Conservation (phyloP, 495 filamentous ascomycete genomes). For the Aspergillus bertholletiae region DNA sequence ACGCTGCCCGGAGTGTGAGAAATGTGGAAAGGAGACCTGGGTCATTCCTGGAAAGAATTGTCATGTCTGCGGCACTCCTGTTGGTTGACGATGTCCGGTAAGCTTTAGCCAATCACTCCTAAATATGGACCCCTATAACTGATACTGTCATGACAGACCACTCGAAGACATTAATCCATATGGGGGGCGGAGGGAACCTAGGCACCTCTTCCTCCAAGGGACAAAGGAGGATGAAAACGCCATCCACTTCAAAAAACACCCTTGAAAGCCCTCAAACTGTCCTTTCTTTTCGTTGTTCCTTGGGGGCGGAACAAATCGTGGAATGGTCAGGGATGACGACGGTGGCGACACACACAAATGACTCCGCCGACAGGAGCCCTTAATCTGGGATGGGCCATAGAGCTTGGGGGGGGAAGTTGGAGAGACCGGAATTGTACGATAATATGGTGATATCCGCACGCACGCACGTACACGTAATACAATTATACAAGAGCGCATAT, state of each 20-base stretch:
- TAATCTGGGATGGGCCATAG: neutral
- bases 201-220: neutral
- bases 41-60: constrained; percentile 50
- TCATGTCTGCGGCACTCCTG: constrained; percentile 42
- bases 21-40: constrained; percentile 41
- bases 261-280: neutral
- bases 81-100: constrained; percentile 13
- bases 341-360: neutral
- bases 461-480: neutral
- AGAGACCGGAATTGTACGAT: neutral
- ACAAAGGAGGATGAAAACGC: neutral
- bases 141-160: neutral
- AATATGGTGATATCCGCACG: neutral
- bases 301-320: neutral
- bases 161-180: neutral
- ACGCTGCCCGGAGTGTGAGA: constrained; percentile 42
- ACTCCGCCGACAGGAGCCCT: neutral
- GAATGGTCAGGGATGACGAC: neutral
- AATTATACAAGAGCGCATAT: neutral
- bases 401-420: neutral
- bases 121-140: neutral
- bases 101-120: neutral
- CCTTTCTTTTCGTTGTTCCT: neutral
- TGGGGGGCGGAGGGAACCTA: no score
- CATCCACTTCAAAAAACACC: neutral